Conservation (phyloP, 1,284 basidiomycete species). For the Cryptococcus sp. region DNA sequence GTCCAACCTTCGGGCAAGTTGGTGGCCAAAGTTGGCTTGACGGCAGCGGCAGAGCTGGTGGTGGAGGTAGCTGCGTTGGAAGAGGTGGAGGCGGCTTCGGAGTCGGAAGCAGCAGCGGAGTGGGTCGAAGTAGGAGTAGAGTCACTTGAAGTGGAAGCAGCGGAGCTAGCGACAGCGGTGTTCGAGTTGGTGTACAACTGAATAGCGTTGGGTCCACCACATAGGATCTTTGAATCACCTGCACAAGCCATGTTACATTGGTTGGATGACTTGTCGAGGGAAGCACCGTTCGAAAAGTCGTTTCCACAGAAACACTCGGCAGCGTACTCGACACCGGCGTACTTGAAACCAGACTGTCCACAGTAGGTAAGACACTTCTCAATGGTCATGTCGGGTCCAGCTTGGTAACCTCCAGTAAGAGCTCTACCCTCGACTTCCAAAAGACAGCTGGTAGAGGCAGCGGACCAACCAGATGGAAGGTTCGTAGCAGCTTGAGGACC, state of each 20-base stretch:
- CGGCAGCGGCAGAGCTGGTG: slow-evolving; percentile 1
- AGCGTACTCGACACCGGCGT: slow-evolving; percentile 16
- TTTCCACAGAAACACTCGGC: slow-evolving; percentile 27
- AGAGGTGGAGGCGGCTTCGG: neutral
- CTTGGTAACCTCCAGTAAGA: slow-evolving; percentile 15
- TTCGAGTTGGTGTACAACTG: neutral
- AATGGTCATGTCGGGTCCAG: slow-evolving; percentile 21
- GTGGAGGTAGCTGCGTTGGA: neutral
- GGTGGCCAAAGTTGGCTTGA: neutral
- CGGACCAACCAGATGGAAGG: slow-evolving; percentile 9
- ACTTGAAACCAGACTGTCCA: slow-evolving; percentile 1
- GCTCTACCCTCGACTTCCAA: slow-evolving; percentile 23
- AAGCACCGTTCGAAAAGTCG: neutral
- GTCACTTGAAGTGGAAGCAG: neutral
- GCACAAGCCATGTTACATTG: slow-evolving; percentile 24
- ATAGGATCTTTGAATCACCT: slow-evolving; percentile 20
- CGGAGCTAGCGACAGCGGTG: neutral
- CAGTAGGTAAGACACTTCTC: slow-evolving; percentile 16
- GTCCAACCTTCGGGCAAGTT: slow-evolving; percentile 13
- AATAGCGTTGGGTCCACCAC: slow-evolving; percentile 4
- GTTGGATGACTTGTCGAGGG: slow-evolving; percentile 6
- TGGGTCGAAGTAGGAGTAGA: neutral
- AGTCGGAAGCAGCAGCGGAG: neutral
- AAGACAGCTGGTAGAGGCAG: slow-evolving; percentile 22
- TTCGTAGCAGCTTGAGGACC: neutral